Conservation (phyloP, 169 alveolate species). For the Plasmodium vinckei region DNA sequence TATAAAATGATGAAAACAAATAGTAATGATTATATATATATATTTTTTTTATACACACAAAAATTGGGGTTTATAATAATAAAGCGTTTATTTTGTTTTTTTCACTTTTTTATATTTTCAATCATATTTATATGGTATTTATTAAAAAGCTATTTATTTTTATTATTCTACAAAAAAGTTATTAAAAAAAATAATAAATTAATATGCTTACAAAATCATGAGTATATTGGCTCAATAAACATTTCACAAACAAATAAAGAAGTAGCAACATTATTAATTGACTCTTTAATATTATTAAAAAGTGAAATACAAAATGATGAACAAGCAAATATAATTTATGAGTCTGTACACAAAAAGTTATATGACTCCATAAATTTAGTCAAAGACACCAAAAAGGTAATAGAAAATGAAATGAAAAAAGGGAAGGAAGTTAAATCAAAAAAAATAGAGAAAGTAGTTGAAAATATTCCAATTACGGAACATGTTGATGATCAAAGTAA, state of each 20-base stretch:
- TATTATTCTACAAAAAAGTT: constrained; percentile 9
- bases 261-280: neutral
- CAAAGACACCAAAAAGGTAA: neutral
- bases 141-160: constrained; percentile 23
- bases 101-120: constrained; percentile 19
- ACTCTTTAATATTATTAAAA: constrained; percentile 8
- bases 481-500: too few relatives aligned
- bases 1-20: constrained; percentile 27
- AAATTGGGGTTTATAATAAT: neutral
- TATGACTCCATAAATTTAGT: neutral
- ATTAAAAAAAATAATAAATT: constrained; percentile 21
- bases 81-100: neutral
- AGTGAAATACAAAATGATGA: neutral
- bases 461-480: neutral
- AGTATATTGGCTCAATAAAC: neutral
- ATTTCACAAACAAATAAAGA: neutral
- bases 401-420: neutral
- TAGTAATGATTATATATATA: neutral
- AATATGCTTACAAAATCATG: neutral
- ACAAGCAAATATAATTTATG: neutral
- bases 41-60: neutral
- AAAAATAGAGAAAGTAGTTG: neutral
- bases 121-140: constrained; percentile 14
- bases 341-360: neutral
- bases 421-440: neutral